A percentile compares a stretch with the other conserved stretches of the same genome.
Evolutionary conservation across 768 basidiomycete species (phyloP).

Genomic region (Calocera viscosa): DNA sequence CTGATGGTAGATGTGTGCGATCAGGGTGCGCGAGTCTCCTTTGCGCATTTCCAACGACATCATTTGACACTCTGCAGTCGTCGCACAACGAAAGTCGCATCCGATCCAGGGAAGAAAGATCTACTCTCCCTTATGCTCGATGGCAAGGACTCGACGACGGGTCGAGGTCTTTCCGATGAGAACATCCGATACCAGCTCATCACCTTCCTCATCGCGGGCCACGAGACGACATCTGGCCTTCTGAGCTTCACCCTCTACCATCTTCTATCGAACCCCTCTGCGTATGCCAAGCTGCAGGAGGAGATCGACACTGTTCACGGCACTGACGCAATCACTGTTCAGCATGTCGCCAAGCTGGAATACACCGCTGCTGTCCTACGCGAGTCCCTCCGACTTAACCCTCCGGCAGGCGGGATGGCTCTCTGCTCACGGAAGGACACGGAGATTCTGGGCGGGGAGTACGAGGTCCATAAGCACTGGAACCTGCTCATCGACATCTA

Average conservation of each 20-base stretch:
- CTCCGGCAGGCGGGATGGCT: constrained; percentile 30
- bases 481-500: constrained; percentile 24
- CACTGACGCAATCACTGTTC: constrained; percentile 26
- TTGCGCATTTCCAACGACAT: neutral
- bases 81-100: constrained; percentile 30
- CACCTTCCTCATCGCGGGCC: constrained; percentile 43
- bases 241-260: constrained; percentile 35
- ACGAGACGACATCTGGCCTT: constrained; percentile 31
- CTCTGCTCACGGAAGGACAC: constrained; percentile 31
- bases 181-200: constrained; percentile 36
- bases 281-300: constrained; percentile 34
- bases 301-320: constrained; percentile 40
- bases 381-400: constrained; percentile 30
- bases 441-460: constrained; percentile 32
- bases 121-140: constrained; percentile 37
- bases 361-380: constrained; percentile 32
- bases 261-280: constrained; percentile 34
- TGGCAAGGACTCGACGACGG: constrained; percentile 36
- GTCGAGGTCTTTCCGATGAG: constrained; percentile 31
- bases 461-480: constrained; percentile 28
- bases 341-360: constrained; percentile 34
- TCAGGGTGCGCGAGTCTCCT: constrained; percentile 25
- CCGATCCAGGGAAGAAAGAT: constrained; percentile 33
- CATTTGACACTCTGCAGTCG: constrained; percentile 24
- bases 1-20: constrained; percentile 33